Conservation (phyloP, 768 basidiomycete species). For the Auricularia sp. region DNA sequence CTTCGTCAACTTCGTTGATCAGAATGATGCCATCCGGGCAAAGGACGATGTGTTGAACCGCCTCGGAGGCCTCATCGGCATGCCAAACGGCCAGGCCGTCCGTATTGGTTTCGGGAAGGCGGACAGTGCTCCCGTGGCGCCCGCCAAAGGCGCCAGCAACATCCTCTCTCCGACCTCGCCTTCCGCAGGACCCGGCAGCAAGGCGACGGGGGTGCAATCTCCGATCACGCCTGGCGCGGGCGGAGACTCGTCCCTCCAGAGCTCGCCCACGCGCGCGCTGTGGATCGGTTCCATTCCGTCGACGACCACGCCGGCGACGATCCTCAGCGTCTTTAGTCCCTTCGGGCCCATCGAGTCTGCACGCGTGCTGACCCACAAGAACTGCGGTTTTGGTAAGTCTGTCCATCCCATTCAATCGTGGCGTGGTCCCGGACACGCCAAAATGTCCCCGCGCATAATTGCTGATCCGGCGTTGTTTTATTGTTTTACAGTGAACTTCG, state of each 20-base stretch:
- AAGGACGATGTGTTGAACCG: constrained; percentile 97
- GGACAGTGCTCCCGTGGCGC: constrained; percentile 88
- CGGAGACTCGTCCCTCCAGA: constrained; percentile 76
- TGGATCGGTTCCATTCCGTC: constrained; percentile 98
- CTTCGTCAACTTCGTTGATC: constrained; percentile 97
- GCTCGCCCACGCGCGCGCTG: constrained; percentile 85
- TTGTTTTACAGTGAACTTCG: constrained; percentile 71
- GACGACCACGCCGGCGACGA: constrained; percentile 87
- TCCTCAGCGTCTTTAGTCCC: constrained; percentile 92
- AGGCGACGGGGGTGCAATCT: constrained; percentile 31
- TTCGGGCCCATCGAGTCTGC: constrained; percentile 98
- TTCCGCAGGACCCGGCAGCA: constrained; percentile 21
- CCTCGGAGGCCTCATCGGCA: constrained; percentile 85
- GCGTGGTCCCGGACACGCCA: neutral
- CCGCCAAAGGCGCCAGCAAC: constrained; percentile 62
- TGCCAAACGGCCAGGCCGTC: constrained; percentile 92
- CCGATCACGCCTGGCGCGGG: constrained; percentile 31
- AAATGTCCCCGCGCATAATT: neutral
- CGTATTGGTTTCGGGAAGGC: constrained; percentile 98
- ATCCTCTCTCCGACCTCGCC: constrained; percentile 61
- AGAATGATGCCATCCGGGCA: constrained; percentile 90
- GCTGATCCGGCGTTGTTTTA: constrained; percentile 10
- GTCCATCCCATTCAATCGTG: neutral
- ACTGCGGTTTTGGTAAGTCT: constrained; percentile 78
- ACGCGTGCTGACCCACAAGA: constrained; percentile 92